Evolutionary conservation across 768 basidiomycete genomes (phyloP).

Genomic region (Tremella mesenterica): DNA sequence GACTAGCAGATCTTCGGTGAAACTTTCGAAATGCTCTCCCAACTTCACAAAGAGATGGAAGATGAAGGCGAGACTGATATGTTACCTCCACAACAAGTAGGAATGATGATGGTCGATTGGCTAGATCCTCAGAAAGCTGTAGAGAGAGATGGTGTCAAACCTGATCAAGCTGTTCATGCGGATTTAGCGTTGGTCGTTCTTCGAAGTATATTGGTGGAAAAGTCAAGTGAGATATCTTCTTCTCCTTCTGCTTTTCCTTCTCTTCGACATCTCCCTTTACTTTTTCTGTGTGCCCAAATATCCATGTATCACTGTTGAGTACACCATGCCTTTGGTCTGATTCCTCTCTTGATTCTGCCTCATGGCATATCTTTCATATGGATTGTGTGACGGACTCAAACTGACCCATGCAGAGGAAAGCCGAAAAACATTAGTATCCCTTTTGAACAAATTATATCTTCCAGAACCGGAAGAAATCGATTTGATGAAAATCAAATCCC

Average conservation of each 20-base stretch:
- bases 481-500: constrained; percentile 54
- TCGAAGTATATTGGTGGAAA: constrained; percentile 50
- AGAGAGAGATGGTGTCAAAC: constrained; percentile 47
- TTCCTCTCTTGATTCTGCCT: too few relatives aligned
- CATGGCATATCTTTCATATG: background rate
- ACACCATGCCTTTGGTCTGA: too few relatives aligned
- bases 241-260: too few relatives aligned
- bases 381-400: background rate
- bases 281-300: too few relatives aligned
- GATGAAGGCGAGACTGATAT: constrained; percentile 54
- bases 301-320: too few relatives aligned
- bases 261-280: too few relatives aligned
- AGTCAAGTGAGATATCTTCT: constrained; percentile 51
- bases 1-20: constrained; percentile 58
- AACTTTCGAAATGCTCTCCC: constrained; percentile 56
- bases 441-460: constrained; percentile 58
- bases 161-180: constrained; percentile 50
- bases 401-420: constrained; percentile 55
- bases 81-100: constrained; percentile 64
- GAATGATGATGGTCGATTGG: constrained; percentile 77
- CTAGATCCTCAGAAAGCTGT: constrained; percentile 69
- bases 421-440: constrained; percentile 58
- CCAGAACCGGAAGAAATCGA: constrained; percentile 59
- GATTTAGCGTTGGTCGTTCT: constrained; percentile 57
- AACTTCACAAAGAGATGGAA: constrained; percentile 57